phyloP scores from a whole-genome alignment of 768 basidiomycete species.

The Mycena pura region DNA sequence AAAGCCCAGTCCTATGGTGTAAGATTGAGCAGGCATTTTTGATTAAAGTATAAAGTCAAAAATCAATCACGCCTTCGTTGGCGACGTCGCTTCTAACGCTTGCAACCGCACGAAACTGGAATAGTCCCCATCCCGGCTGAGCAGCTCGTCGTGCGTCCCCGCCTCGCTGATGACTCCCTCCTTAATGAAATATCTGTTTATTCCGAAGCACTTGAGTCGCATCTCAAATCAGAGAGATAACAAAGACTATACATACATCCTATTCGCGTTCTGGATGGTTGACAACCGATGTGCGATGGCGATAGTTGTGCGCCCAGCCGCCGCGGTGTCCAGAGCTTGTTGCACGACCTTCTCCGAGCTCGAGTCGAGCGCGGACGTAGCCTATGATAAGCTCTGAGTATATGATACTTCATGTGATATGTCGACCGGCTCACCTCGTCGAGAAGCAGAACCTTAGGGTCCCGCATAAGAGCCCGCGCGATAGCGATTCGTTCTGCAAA shows the following conservation, averaged over 20 bases:
- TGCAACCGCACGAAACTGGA: constrained; percentile 68
- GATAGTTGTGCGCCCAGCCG: constrained; percentile 90
- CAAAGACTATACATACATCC: constrained; percentile 47
- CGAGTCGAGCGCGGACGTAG: constrained; percentile 89
- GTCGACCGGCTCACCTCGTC: constrained; percentile 58
- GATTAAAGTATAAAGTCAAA: too few species aligned
- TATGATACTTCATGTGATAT: constrained; percentile 20
- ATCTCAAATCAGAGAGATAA: neutral
- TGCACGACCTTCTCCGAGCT: constrained; percentile 95
- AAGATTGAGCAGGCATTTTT: too few species aligned
- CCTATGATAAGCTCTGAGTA: constrained; percentile 40
- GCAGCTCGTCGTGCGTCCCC: constrained; percentile 68
- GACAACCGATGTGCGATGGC: constrained; percentile 87
- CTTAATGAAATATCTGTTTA: constrained; percentile 65
- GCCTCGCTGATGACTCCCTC: constrained; percentile 66
- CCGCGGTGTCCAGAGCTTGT: constrained; percentile 88
- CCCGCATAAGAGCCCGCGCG: constrained; percentile 86
- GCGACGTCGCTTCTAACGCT: constrained; percentile 39
- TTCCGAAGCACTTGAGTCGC: neutral
- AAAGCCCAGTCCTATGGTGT: too few species aligned
- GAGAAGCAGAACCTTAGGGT: constrained; percentile 86
- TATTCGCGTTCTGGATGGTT: constrained; percentile 71
- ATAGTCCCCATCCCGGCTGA: constrained; percentile 51
- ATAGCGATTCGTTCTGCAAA: constrained; percentile 73
- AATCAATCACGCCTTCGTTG: constrained; percentile 32